Evolutionary conservation across 2,329 filamentous ascomycete species (phyloP).

Genomic region (Clonostachys rosea): DNA sequence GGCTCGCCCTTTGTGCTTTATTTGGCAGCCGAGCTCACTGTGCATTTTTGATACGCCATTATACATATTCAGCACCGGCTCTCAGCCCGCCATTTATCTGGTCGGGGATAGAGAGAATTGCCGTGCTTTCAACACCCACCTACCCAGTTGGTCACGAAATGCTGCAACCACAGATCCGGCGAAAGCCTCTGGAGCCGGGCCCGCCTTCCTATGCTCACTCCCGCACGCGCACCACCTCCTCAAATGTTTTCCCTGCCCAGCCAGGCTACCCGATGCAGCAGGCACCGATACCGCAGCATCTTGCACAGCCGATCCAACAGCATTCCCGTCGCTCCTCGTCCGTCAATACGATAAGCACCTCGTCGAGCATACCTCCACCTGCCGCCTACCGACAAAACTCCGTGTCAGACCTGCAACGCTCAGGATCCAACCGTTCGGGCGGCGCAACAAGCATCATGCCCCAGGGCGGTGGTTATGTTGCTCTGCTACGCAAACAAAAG

Average conservation of each 20-base stretch:
- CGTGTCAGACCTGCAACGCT: slow-evolving; percentile 62
- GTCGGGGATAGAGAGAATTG: too few species aligned
- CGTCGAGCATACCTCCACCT: slow-evolving; percentile 61
- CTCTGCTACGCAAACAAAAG: slow-evolving; percentile 93
- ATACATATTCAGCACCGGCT: too few species aligned
- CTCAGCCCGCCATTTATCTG: too few species aligned
- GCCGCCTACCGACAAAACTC: slow-evolving; percentile 52
- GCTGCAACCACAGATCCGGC: slow-evolving; percentile 3
- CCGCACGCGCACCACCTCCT: slow-evolving; percentile 51
- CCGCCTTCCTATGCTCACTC: slow-evolving; percentile 43
- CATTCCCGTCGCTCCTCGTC: slow-evolving; percentile 56
- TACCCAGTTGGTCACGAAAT: not conserved
- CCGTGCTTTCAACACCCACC: too few species aligned
- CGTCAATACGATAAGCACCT: slow-evolving; percentile 65
- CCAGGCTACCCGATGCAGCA: slow-evolving; percentile 13
- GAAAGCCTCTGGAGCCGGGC: slow-evolving; percentile 10
- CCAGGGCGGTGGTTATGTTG: slow-evolving; percentile 78
- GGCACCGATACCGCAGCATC: slow-evolving; percentile 18
- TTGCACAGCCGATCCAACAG: slow-evolving; percentile 20
- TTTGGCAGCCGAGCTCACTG: too few species aligned
- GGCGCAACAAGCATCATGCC: slow-evolving; percentile 28
- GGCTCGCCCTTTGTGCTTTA: too few species aligned
- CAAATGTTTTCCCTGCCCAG: slow-evolving; percentile 39
- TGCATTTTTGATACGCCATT: too few species aligned
- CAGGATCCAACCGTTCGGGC: slow-evolving; percentile 74